Evolutionary conservation across 306 rosid genomes (phyloP).

Genomic region (Hippophae rhamnoides): DNA sequence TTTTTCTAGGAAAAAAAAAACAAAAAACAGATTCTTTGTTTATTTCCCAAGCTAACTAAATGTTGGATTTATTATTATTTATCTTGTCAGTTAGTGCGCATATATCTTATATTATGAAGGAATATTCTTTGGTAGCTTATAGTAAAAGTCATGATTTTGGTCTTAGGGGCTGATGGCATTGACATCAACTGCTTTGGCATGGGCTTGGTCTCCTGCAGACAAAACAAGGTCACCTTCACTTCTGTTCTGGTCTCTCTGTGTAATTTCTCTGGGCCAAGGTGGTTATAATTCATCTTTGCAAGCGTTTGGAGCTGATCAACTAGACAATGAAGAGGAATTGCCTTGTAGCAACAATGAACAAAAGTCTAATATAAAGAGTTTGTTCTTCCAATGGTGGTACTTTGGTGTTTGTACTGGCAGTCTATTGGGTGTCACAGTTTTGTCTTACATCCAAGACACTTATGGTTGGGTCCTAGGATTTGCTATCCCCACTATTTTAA

Average conservation of each 20-base stretch:
- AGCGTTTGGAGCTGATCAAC: constrained; percentile 89
- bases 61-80: too few species aligned
- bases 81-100: too few species aligned
- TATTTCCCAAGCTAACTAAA: too few species aligned
- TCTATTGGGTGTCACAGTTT: constrained; percentile 67
- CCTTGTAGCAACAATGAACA: constrained; percentile 46
- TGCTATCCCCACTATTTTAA: constrained; percentile 69
- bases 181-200: constrained; percentile 60
- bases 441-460: constrained; percentile 92
- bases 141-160: neutral
- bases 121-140: too few species aligned
- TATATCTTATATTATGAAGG: too few species aligned
- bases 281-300: constrained; percentile 89
- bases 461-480: constrained; percentile 88
- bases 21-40: too few species aligned
- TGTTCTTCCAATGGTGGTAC: constrained; percentile 85
- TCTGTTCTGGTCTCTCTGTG: constrained; percentile 60
- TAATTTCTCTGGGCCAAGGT: constrained; percentile 81
- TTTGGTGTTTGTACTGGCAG: constrained; percentile 83
- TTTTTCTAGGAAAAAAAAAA: too few species aligned
- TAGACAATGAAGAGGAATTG: constrained; percentile 60
- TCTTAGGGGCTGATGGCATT: constrained; percentile 76
- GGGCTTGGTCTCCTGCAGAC: constrained; percentile 43
- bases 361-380: constrained; percentile 36
- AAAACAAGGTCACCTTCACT: constrained; percentile 49